These are phyloP conservation scores for Aspergillus wentii DNA, from an alignment of 495 filamentous ascomycete species.

Conservation along the genomic window DNA sequence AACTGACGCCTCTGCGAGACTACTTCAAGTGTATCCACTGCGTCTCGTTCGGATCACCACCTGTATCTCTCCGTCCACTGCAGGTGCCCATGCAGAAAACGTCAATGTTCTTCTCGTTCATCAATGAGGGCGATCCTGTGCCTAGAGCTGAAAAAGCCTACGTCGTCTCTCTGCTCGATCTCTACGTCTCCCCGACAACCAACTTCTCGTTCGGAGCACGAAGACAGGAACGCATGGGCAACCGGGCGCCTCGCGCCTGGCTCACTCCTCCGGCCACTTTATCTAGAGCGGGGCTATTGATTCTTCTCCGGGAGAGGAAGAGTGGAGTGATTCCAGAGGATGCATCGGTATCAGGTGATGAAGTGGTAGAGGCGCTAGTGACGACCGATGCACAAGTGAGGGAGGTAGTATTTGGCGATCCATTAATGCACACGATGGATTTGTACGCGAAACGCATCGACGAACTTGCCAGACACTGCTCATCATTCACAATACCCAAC, in stretches of 20 bases:
- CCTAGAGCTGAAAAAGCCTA: constrained; percentile 70
- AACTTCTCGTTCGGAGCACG: constrained; percentile 8
- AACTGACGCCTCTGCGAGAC: constrained; percentile 60
- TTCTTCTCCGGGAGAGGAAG: constrained; percentile 47
- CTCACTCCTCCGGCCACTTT: constrained; percentile 55
- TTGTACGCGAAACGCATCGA: constrained; percentile 67
- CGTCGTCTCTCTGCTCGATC: constrained; percentile 61
- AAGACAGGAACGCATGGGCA: neutral
- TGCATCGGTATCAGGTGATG: neutral
- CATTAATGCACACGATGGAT: constrained; percentile 72
- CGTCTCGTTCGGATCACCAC: constrained; percentile 76
- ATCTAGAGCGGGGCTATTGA: constrained; percentile 62
- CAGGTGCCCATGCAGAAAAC: constrained; percentile 49
- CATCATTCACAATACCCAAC: no score
- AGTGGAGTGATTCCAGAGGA: neutral
- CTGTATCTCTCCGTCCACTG: constrained; percentile 65
- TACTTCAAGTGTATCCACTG: constrained; percentile 75
- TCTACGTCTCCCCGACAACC: constrained; percentile 62
- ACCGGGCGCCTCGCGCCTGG: constrained; percentile 39
- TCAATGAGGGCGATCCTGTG: constrained; percentile 84
- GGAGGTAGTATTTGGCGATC: constrained; percentile 71
- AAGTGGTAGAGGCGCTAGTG: constrained; percentile 51
- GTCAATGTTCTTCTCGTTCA: constrained; percentile 67
- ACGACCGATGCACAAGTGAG: constrained; percentile 61
- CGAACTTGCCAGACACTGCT: constrained; percentile 55